phyloP scores from a whole-genome alignment of 257 asterid species.

The Coffea eugenioides region DNA sequence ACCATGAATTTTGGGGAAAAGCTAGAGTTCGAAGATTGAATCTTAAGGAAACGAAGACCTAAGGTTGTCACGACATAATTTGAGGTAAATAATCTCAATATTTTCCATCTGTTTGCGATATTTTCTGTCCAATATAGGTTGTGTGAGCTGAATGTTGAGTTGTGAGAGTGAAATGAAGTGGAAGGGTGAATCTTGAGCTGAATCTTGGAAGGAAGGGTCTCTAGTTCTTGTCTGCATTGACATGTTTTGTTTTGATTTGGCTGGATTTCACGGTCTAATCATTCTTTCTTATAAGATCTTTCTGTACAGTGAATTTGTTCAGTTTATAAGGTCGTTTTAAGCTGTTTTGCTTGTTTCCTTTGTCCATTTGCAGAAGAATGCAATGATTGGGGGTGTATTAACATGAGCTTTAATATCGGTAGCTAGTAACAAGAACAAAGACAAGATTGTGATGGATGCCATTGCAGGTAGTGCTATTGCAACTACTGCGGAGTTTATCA shows the following conservation, averaged over 20 bases:
- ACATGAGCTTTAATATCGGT: constrained; percentile 67
- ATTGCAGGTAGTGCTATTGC: constrained; percentile 80
- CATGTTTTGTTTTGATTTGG: background rate
- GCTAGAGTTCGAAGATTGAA: too few species aligned
- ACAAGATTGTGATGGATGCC: constrained; percentile 69
- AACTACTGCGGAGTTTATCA: constrained; percentile 72
- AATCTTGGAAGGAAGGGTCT: too few species aligned
- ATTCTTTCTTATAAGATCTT: background rate
- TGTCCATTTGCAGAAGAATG: constrained; percentile 60
- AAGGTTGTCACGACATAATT: too few species aligned
- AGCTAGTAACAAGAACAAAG: constrained; percentile 40
- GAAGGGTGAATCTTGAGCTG: too few species aligned
- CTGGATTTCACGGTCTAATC: background rate
- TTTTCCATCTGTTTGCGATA: too few species aligned
- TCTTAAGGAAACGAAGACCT: too few species aligned
- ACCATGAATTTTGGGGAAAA: too few species aligned
- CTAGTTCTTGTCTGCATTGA: too few species aligned
- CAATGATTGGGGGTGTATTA: constrained; percentile 71
- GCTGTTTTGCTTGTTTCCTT: constrained; percentile 2
- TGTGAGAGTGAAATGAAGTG: too few species aligned
- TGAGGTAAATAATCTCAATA: too few species aligned
- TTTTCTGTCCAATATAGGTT: too few species aligned
- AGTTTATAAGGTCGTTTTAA: background rate
- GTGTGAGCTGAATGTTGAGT: too few species aligned
- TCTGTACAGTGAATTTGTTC: background rate